Evolutionary conservation across 306 rosid species (phyloP), one percentile per base, ranked within the genome.

Genomic region (Citrullus mucosospermus): DNA sequence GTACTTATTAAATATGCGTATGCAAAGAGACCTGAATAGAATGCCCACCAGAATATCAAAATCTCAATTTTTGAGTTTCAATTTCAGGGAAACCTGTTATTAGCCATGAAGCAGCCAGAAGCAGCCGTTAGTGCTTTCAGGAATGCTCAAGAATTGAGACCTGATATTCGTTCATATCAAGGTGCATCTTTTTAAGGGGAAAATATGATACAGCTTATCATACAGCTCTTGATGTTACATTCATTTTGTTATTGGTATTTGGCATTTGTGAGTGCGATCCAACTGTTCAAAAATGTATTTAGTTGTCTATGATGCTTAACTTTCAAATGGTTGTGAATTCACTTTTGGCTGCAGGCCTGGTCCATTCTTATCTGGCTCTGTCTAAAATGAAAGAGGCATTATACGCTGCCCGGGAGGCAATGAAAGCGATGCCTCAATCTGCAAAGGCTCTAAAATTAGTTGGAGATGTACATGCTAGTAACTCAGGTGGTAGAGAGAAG

Each of bases 361-460:
- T 96, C 80, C 98, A 92, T 82, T 91, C 99, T 51, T 91, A 90
- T 87, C 85, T 96, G 83, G 89, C 91, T 56, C 93, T 96, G 76
- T 85, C 91, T 72, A 96, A 96, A 88, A 84, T 88, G 65, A 96
- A 96, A 85, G 99, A 96, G 85, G 98, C 99, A 80, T 81, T 96
- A 72, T 90, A 96, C 88, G 97, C 98, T 75, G 85, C 99, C 9
- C 89, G 99, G 89, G 99, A 92, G 86, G 99, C 99, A 58, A 93
- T 96, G 99, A 96, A 91, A 83, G 97, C 98, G 84, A 96, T 93
- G 97, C 99, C 99, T 82, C 98, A 96, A 79, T 96, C 98, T 1
- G 99, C 99, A 18, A 96, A 93, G 92, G 98, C 99, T 70, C 87
- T 93, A 78, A 96, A 96, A 86, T 83, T 96, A 82, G 98, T 96